Conservation (phyloP, 1,284 basidiomycete genomes). For the Fistulina hepatica region DNA sequence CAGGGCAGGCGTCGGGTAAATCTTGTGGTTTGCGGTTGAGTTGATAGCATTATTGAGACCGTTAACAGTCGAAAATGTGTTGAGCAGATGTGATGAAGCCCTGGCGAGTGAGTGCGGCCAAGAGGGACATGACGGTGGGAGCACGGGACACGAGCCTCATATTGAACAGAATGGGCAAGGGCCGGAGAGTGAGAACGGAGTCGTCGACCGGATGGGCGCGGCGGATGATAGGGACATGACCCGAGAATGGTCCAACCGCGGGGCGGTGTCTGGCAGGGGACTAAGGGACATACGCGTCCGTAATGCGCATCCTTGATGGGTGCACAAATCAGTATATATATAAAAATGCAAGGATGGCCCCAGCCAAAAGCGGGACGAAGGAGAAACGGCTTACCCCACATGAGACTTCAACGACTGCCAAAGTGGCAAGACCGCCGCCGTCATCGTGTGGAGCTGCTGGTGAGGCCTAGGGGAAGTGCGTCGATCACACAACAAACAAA, state of each 20-base stretch:
- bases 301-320: no score
- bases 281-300: no score
- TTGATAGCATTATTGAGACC: constrained; percentile 57
- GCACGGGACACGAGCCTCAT: constrained; percentile 65
- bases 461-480: no score
- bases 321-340: no score
- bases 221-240: constrained; percentile 40
- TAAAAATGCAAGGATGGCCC: no score
- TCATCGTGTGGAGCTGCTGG: no score
- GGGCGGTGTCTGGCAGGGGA: no score
- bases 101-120: constrained; percentile 78
- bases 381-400: no score
- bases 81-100: constrained; percentile 91
- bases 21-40: constrained; percentile 72
- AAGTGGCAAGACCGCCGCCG: no score
- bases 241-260: constrained; percentile 37
- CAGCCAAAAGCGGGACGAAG: no score
- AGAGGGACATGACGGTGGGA: constrained; percentile 82
- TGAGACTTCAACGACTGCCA: no score
- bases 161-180: constrained; percentile 63
- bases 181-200: constrained; percentile 66
- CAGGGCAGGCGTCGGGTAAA: constrained; percentile 84
- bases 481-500: no score
- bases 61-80: constrained; percentile 90
- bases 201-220: constrained; percentile 54